Percentiles rank a stretch among this genome's conserved stretches.
Conservation (phyloP, 2,329 filamentous ascomycete species). For the Thelonectria rubi region DNA sequence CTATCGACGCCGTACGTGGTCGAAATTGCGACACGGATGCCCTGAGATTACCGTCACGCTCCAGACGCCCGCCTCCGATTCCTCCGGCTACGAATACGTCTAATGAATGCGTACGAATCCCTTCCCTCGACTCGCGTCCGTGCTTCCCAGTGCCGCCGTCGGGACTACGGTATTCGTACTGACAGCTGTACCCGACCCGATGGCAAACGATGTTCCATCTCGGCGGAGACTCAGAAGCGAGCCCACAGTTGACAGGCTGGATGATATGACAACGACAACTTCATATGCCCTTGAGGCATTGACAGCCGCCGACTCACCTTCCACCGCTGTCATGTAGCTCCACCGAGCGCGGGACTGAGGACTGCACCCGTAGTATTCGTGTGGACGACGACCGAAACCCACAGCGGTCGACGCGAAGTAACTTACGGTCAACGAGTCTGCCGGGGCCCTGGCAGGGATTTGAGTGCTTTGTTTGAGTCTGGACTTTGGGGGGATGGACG, state of each 20-base stretch:
- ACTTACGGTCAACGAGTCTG: no score
- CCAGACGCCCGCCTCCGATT: background rate
- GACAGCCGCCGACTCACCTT: background rate
- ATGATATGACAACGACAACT: slow-evolving; percentile 17
- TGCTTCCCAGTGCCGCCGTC: slow-evolving; percentile 4
- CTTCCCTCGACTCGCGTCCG: background rate
- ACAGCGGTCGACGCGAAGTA: background rate
- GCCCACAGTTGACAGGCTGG: slow-evolving; percentile 4
- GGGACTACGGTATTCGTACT: background rate
- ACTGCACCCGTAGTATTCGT: background rate
- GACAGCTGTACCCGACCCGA: background rate
- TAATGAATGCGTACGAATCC: no score
- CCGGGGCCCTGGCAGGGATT: slow-evolving; percentile 4
- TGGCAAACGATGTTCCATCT: slow-evolving; percentile 10
- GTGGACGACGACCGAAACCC: background rate
- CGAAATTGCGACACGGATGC: no score
- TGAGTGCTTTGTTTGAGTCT: background rate
- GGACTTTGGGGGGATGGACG: background rate
- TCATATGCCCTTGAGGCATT: slow-evolving; percentile 7
- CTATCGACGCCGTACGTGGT: no score
- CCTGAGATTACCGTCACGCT: background rate
- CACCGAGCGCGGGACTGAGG: slow-evolving; percentile 4
- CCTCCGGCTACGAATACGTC: no score
- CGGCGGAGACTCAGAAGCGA: slow-evolving; percentile 9
- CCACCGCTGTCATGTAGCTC: slow-evolving; percentile 11